phyloP scores from a whole-genome alignment of 805 yeast species.

The Candida manassasensis region DNA sequence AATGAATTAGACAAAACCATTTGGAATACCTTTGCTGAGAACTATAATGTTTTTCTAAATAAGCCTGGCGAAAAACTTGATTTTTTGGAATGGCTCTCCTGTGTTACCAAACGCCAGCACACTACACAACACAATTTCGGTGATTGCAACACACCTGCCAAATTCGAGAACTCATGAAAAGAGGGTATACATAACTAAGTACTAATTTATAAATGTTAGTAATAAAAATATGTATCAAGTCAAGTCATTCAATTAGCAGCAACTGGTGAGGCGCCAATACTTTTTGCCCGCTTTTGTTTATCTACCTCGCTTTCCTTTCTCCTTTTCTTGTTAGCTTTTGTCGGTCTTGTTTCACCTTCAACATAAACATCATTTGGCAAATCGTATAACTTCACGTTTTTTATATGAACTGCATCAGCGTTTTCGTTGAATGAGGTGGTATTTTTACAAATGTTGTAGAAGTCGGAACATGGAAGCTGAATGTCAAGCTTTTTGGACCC shows the following conservation, averaged over 20 bases:
- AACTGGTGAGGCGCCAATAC: slow-evolving; percentile 12
- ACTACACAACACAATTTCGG: no score
- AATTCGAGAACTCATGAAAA: no score
- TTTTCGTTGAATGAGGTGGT: slow-evolving; percentile 66
- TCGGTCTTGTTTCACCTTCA: slow-evolving; percentile 75
- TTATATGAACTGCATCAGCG: slow-evolving; percentile 55
- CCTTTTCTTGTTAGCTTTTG: slow-evolving; percentile 45
- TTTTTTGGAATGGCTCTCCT: slow-evolving; percentile 1
- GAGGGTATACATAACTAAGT: no score
- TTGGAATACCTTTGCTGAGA: slow-evolving; percentile 28
- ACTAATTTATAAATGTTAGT: background rate
- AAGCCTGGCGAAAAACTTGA: background rate
- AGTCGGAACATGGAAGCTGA: slow-evolving; percentile 87
- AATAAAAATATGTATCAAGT: background rate
- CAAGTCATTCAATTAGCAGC: slow-evolving; percentile 1
- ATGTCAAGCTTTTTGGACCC: slow-evolving; percentile 61
- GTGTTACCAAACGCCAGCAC: no score
- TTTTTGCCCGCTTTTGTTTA: slow-evolving; percentile 19
- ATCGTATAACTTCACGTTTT: slow-evolving; percentile 63
- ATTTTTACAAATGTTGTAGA: slow-evolving; percentile 71
- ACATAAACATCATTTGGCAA: slow-evolving; percentile 77
- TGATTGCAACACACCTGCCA: no score
- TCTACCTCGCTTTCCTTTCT: slow-evolving; percentile 11
- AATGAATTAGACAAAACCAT: slow-evolving; percentile 17
- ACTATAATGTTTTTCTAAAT: slow-evolving; percentile 20